Conservation (phyloP, 768 basidiomycete genomes). For the Mrakia hoshinonis region DNA sequence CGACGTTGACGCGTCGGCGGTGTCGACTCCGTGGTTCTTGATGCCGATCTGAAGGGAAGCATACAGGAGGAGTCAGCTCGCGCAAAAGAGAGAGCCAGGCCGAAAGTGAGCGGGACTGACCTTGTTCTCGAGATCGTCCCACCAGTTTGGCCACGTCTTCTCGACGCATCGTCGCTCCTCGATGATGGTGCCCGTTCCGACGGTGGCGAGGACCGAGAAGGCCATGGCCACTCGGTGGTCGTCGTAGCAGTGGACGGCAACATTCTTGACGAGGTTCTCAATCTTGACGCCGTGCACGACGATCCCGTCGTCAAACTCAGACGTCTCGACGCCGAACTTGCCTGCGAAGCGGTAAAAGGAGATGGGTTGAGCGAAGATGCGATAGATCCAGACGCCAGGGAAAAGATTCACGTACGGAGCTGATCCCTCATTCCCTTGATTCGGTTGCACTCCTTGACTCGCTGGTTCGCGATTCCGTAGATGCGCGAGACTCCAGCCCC, state of each 20-base stretch:
- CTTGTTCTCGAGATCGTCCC: constrained; percentile 96
- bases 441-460: constrained; percentile 96
- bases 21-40: constrained; percentile 71
- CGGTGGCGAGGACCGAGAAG: constrained; percentile 75
- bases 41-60: constrained; percentile 63
- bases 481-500: constrained; percentile 61
- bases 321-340: constrained; percentile 88
- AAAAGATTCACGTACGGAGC: constrained; percentile 52
- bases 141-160: constrained; percentile 99
- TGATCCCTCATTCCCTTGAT: constrained; percentile 95
- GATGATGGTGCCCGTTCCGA: constrained; percentile 62
- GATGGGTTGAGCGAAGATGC: not conserved
- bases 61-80: not conserved
- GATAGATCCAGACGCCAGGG: not conserved
- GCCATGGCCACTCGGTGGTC: constrained; percentile 99
- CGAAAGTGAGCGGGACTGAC: constrained; percentile 41
- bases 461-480: constrained; percentile 89
- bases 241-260: constrained; percentile 88
- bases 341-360: constrained; percentile 44
- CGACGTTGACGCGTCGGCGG: constrained; percentile 28
- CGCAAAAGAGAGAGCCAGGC: not conserved
- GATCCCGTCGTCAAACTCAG: constrained; percentile 85
- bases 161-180: constrained; percentile 97
- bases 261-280: constrained; percentile 55
- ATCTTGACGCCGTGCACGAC: constrained; percentile 74